Evolutionary conservation across 768 basidiomycete genomes (phyloP).

Genomic region (Macrolepiota fuliginosa): DNA sequence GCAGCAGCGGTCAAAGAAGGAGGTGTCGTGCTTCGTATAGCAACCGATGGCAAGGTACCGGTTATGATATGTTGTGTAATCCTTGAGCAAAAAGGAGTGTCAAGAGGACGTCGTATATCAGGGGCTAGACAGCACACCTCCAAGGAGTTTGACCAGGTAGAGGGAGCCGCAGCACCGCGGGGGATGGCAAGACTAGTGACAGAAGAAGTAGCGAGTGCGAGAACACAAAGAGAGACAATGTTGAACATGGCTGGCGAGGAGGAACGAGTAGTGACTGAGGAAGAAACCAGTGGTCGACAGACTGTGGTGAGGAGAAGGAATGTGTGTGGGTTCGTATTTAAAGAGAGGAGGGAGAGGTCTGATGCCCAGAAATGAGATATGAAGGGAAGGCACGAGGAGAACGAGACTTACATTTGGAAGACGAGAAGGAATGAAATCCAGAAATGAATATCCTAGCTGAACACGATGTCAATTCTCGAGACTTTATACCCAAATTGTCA

Average conservation of each 20-base stretch:
- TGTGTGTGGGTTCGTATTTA: conserved; percentile 24
- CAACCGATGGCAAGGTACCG: conserved; percentile 62
- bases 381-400: conserved; percentile 21
- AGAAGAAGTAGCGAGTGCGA: conserved; percentile 40
- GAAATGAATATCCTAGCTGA: not conserved
- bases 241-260: conserved; percentile 32
- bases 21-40: conserved; percentile 41
- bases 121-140: conserved; percentile 31
- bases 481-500: conserved; percentile 2
- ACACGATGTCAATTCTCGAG: conserved; percentile 11
- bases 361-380: conserved; percentile 25
- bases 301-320: conserved; percentile 26
- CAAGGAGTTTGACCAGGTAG: conserved; percentile 44
- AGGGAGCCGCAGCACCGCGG: conserved; percentile 32
- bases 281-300: conserved; percentile 17
- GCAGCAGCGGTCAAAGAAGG: conserved; percentile 71
- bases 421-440: conserved; percentile 9
- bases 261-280: not conserved
- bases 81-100: conserved; percentile 26
- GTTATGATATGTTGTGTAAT: conserved; percentile 54
- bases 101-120: conserved; percentile 8
- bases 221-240: conserved; percentile 37
- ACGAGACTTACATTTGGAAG: conserved; percentile 9
- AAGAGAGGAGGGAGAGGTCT: conserved; percentile 18
- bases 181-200: conserved; percentile 39